These are phyloP conservation scores for Ceriops tagal DNA, from an alignment of 345 rosid genomes.

Conservation along the genomic window DNA sequence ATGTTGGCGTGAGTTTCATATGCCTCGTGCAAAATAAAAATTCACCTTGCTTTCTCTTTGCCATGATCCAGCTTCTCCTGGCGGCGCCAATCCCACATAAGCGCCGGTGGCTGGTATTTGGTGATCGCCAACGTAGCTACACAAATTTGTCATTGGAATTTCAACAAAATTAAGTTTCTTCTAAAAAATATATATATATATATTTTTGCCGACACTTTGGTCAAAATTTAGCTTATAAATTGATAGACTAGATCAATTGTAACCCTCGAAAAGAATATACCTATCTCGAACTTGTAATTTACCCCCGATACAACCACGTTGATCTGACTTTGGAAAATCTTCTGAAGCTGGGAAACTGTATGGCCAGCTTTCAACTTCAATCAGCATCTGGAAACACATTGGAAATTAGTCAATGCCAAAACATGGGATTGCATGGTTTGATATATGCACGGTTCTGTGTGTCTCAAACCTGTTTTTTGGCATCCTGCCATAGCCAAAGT, in stretches of 20 bases:
- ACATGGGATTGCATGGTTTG: too few species aligned
- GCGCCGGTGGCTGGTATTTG: slow-evolving; percentile 48
- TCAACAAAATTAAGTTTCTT: too few species aligned
- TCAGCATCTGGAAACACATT: slow-evolving; percentile 44
- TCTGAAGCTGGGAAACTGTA: slow-evolving; percentile 85
- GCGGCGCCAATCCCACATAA: slow-evolving; percentile 72
- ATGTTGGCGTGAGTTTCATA: too few species aligned
- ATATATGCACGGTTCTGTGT: not conserved
- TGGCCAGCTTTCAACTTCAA: slow-evolving; percentile 82
- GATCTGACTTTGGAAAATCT: slow-evolving; percentile 59
- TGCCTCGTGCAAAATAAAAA: not conserved
- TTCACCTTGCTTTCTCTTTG: slow-evolving; percentile 75
- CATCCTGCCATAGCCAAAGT: slow-evolving; percentile 85
- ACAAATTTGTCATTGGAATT: slow-evolving; percentile 2
- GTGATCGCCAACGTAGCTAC: slow-evolving; percentile 44
- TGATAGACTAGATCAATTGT: too few species aligned
- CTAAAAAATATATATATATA: not conserved
- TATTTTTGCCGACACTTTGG: not conserved
- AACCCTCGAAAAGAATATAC: slow-evolving; percentile 20
- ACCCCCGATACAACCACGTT: slow-evolving; percentile 68
- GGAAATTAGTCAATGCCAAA: not conserved
- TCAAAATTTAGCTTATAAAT: too few species aligned
- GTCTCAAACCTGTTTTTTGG: slow-evolving; percentile 60
- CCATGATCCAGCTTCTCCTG: slow-evolving; percentile 82
- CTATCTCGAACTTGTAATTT: slow-evolving; percentile 70